Base-by-base conservation (phyloP, 495 filamentous ascomycete genomes). In the Thermothielavioides terrestris region DNA sequence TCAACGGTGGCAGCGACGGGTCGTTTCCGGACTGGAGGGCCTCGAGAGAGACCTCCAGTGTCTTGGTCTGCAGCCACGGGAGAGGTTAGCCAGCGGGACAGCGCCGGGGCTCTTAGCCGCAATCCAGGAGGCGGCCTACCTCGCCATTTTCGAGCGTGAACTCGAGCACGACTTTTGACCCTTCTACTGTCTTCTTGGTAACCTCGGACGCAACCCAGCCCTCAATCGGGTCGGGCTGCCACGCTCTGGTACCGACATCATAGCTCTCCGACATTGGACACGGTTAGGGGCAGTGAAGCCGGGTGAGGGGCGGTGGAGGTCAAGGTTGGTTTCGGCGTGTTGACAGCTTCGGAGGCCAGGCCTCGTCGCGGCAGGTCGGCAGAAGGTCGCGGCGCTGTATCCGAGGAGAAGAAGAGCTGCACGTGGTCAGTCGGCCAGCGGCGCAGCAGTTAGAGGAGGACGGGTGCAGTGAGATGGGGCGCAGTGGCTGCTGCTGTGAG, bases 201-300 rank as follows among this genome's bases (percentile, higher is more conserved):
- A 99, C 88, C 76, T 95, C 89, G 26, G 94, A 95, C 56, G 89
- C 86, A 69, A 97, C 77, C 92, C 92, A 99, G 67, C 92, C 92
- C 69, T 99, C 92, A 41, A 83, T 84, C 56, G 79, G 69, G 73
- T 99, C 92, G 53, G 94, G 88, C 78, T 97, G 90, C 92, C 92
- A 99, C 67, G 89, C 94, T 78, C 86, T 80, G 57, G 92, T 97
- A 56, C 91, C 94, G 59, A 96, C 83, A 81, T 97, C 92, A 69
- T 95, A 99, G 62, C 77, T 88, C 73, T 95, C 88, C 75, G 89
- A 88, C 94, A 97, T 95, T 66, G 62, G 57, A 47, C 57, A 55
- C 54, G 57, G 46, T 56, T 54, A 48, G 46, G 44, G 44, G 35
- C 38, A 46, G 41, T 44, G 42, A 45, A 43, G 23, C 25, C 40